phyloP scores from a whole-genome alignment of 2,329 filamentous ascomycete species.

The Alternaria triticimaculans region DNA sequence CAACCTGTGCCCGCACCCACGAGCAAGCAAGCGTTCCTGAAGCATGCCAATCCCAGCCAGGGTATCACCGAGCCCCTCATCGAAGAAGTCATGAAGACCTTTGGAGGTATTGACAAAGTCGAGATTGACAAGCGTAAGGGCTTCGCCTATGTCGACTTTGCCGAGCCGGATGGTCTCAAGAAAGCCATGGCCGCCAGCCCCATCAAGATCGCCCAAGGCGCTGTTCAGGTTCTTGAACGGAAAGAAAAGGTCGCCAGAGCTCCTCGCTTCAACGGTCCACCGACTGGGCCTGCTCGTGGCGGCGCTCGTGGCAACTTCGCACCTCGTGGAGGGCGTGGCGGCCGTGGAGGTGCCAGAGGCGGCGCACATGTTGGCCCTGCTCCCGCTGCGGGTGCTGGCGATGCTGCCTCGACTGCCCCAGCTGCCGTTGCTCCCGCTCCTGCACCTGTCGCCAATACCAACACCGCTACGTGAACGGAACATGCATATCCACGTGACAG shows the following conservation, averaged over 20 bases:
- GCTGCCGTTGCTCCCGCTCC: constrained; percentile 12
- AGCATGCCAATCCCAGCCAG: constrained; percentile 78
- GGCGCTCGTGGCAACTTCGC: constrained; percentile 43
- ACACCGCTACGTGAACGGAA: constrained; percentile 11
- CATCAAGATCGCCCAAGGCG: constrained; percentile 80
- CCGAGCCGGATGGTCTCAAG: constrained; percentile 71
- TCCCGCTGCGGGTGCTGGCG: constrained; percentile 11
- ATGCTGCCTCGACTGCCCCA: constrained; percentile 14
- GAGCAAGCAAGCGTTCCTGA: constrained; percentile 62
- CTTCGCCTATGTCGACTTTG: constrained; percentile 92
- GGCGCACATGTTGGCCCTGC: constrained; percentile 29
- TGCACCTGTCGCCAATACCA: constrained; percentile 12
- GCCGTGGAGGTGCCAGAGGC: constrained; percentile 43
- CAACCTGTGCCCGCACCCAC: constrained; percentile 38
- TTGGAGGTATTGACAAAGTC: constrained; percentile 77
- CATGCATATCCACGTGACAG: background rate
- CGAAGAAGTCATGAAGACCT: constrained; percentile 73
- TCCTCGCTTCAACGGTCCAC: constrained; percentile 38
- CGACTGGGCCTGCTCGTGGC: constrained; percentile 36
- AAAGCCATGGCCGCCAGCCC: constrained; percentile 85
- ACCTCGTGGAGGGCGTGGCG: constrained; percentile 44
- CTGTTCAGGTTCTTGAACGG: constrained; percentile 84
- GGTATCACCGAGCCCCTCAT: constrained; percentile 86
- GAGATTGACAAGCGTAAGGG: constrained; percentile 96
- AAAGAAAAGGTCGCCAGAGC: constrained; percentile 61